Evolutionary conservation across 2,329 filamentous ascomycete genomes (phyloP), one percentile per base, ranked within the genome.

Genomic region (Lasiodiplodia sp.): DNA sequence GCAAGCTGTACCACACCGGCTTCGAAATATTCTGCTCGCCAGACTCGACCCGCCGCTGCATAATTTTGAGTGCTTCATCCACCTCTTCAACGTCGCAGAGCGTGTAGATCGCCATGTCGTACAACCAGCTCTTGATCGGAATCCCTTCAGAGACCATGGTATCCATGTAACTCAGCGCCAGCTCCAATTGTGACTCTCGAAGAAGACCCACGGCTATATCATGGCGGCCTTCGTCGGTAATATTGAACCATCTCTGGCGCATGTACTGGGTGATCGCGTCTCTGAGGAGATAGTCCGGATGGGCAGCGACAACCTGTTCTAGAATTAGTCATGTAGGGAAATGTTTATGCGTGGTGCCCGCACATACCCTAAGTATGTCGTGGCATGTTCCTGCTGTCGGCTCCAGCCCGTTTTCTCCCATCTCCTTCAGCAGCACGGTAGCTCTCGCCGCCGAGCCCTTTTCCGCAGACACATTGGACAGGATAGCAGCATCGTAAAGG

Each of bases 221-320:
- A 73, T 92, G 87, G 76, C 87, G 87, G 10, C 89, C 91, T 7
- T 86, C 83, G 12, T 84, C 86, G 52, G 85, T 88, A 10, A 92
- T 81, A 10, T 83, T 81, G 65, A 91, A 86, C 92, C 93, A 97
- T 71, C 88, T 85, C 68, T 88, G 84, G 74, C 88, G 88, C 91
- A 96, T 93, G 68, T 90, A 89, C 67, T 87, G 82, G 49, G 97
- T 82, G 3, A 97, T 85, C 44, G 90, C 85, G 66, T 87, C 86
- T 44, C 94, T 89, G 28, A 96, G 82, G 6, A 93, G 72, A 73
- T 96, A 95, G 79, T 98, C 92, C 0, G 95, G 93, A 77, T 98
- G 96, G 10, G 96, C 87, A 0, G 92, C 88, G 28, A 97, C 84
- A 5, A 87, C 90, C 66, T 68, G 31, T 44, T 8, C 16, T 11